These are phyloP conservation scores for Protostelium mycophagum DNA, from an alignment of 78 protist genomes.

Conservation along the genomic window DNA sequence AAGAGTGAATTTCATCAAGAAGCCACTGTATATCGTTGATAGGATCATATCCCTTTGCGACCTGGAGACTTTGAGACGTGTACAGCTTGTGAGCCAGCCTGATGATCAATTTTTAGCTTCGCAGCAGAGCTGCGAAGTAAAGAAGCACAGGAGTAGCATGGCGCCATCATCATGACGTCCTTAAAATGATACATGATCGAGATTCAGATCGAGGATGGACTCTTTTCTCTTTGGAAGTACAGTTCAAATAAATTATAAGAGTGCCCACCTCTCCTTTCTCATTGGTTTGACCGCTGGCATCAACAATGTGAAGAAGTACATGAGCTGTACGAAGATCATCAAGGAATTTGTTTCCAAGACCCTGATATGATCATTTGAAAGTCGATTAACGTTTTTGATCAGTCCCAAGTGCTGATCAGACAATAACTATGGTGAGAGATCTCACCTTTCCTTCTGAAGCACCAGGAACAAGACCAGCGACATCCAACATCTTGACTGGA, in stretches of 20 bases:
- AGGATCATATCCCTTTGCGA: conserved; percentile 49
- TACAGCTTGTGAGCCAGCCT: too few relatives aligned
- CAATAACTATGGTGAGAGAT: neutral
- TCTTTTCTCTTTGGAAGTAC: too few relatives aligned
- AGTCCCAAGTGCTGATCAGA: too few relatives aligned
- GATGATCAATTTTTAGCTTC: too few relatives aligned
- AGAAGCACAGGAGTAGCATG: too few relatives aligned
- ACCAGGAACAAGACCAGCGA: conserved; percentile 91
- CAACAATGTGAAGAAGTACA: conserved; percentile 81
- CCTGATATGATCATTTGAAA: conserved; percentile 9
- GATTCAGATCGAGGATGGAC: too few relatives aligned
- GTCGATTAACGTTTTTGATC: too few relatives aligned
- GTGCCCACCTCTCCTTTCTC: conserved; percentile 61
- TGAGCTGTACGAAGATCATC: conserved; percentile 79
- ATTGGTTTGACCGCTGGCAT: conserved; percentile 73
- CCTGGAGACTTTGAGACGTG: neutral
- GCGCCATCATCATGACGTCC: too few relatives aligned
- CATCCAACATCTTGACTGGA: conserved; percentile 74
- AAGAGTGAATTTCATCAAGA: conserved; percentile 57
- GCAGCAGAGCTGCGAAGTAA: too few relatives aligned
- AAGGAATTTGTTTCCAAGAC: conserved; percentile 78
- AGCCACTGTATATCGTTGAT: conserved; percentile 75
- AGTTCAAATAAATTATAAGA: too few relatives aligned
- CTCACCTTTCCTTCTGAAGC: conserved; percentile 61
- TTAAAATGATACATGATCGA: too few relatives aligned